A percentile compares a stretch with the other conserved stretches of the same genome.
phyloP scores from a whole-genome alignment of 495 filamentous ascomycete genomes.

The Xylaria cubensis region DNA sequence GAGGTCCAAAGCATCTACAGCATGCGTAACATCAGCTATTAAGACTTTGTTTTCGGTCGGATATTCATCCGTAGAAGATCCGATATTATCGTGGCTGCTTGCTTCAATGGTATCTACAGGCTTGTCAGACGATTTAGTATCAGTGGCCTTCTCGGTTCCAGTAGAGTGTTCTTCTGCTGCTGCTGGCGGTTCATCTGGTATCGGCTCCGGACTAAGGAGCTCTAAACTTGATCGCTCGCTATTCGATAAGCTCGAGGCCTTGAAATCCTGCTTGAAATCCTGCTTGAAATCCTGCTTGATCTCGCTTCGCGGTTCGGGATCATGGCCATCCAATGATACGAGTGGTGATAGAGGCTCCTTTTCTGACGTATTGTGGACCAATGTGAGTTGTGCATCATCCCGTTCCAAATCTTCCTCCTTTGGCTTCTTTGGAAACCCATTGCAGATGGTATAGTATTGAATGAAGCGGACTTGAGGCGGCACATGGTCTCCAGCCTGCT shows the following conservation, averaged over 20 bases:
- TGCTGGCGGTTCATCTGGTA: conserved; percentile 31
- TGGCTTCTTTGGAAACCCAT: conserved; percentile 63
- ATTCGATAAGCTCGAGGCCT: conserved; percentile 22
- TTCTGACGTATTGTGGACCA: conserved; percentile 8
- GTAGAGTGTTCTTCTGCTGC: not conserved
- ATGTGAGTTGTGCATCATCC: conserved; percentile 28
- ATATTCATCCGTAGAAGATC: not conserved
- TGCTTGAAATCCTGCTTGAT: conserved; percentile 15
- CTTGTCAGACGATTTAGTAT: not conserved
- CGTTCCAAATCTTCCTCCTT: conserved; percentile 37
- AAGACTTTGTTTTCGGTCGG: conserved; percentile 14
- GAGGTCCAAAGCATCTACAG: conserved; percentile 34
- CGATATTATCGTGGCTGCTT: not conserved
- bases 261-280: conserved; percentile 17
- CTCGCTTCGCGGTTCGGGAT: conserved; percentile 7
- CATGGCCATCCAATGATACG: conserved; percentile 54
- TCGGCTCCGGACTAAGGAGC: conserved; percentile 37
- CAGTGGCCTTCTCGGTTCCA: not conserved
- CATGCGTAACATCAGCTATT: conserved; percentile 30
- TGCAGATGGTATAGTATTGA: conserved; percentile 90
- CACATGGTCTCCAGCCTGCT: conserved; percentile 29
- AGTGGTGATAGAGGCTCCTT: conserved; percentile 40
- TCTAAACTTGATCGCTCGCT: conserved; percentile 30
- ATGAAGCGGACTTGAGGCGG: conserved; percentile 70
- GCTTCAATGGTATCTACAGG: not conserved